Base-by-base conservation (phyloP, 208 protist genomes). In the Wallacemonas sp. region DNA sequence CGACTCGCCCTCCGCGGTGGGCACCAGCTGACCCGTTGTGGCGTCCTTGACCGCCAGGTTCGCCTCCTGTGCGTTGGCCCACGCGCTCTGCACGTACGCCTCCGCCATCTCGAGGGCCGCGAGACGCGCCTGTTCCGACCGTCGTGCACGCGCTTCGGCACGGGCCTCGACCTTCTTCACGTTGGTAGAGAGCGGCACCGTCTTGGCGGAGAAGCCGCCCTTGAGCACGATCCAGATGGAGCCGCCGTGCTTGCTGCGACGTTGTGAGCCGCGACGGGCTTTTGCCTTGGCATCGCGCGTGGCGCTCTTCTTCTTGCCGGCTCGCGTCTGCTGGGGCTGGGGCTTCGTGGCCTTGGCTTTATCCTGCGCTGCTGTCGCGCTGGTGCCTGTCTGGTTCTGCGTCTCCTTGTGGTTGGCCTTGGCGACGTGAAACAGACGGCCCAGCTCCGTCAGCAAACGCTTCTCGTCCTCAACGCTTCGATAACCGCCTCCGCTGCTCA, bases 211-310 rank as follows among this genome's bases (percentile, higher is more conserved):
- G 62, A 94, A 92, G 36, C 83, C 83, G 26, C 88, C 88, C 52
- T 94, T 95, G 32, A 95, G 58, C n/a, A 85, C 62, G 21, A 95
- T 81, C 87, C 89, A 95, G 8, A 95, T 64, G 0, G 81, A 83
- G 3, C 86, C 86, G 2, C 89, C 86, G 32, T 68, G 47, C 1
- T 14, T 60, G 72, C 67, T 67, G 54, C 67, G 54, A 19, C 77
- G 56, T 48, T 58, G 36, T 21, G 74, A 77, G 41, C 58, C 65
- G 2, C 66, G 77, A 26, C 68, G 67, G 9, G 61, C 30, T 14
- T 68, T 61, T 21, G 1, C 19, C 14, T 49, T 70, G 9, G 30
- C 29, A 21, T 38, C 30, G 43, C 52, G 2, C 46, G 34, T 39
- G 14, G 27, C 17, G 30, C 56, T 68, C 16, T 76, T 71, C 43